Base-by-base conservation (phyloP, 2,329 filamentous ascomycete species). In the Chaetomiaceae sp. region DNA sequence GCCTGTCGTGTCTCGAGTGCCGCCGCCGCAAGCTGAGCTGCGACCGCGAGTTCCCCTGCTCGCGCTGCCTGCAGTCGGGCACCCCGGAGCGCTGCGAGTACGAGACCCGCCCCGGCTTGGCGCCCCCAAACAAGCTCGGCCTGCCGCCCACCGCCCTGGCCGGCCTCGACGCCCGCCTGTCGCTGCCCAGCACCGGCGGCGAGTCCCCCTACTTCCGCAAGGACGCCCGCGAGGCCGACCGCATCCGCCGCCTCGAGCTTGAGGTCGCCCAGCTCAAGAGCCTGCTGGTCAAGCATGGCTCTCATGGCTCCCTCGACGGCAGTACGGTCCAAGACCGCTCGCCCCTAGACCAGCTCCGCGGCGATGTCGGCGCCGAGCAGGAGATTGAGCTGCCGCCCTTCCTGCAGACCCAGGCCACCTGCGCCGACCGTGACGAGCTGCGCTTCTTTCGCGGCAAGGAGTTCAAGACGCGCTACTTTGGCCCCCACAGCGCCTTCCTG, bases 11-110 rank as follows among this genome's bases (percentile, higher is more conserved):
- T 52, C 69, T 81, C 34, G 77, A 80, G 56, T 81, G 78, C 55
- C 74, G 78, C 34, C 71, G 77, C 44, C 69, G 78, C 45, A 81
- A 81, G 65, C 67, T 81, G 30, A 80, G 76, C 20, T 81, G 78
- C 60, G 78, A 80, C 62, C 69, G 78, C 50, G 77, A 78, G 59
- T 71, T 79, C 55, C 78, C 78, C 19, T 81, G 78, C 58, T 76
- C 79, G 61, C 73, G 78, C 38, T 81, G 78, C 62, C 70, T 80
- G 62, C 80, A 79, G 64, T 79, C 76, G 50, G 76, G 76, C 56
- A 81, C 76, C 22, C 72, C 76, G 17, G 77, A 79, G 42, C 70
- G 73, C 14, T 81, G 77, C 63, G 76, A 72, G 51, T 81, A 80
- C 57, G 77, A 81, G 62, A 73, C 75, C 24, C 62, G 68, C 29